Percentiles rank a stretch among this genome's conserved stretches.
Evolutionary conservation across 805 yeast species (phyloP).

Genomic region (Metschnikowia koreensis): DNA sequence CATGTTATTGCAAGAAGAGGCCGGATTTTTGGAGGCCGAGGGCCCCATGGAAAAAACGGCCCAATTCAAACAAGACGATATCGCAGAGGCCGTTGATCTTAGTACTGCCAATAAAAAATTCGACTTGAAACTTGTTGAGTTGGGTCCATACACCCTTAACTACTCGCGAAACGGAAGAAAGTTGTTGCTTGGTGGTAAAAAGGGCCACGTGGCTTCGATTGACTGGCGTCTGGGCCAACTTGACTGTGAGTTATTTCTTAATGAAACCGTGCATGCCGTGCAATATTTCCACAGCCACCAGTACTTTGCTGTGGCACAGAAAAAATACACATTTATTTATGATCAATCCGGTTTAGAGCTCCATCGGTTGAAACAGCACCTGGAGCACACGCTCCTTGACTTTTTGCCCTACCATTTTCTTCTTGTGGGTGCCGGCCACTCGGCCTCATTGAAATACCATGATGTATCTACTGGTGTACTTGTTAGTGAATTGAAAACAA

Average conservation of each 20-base stretch:
- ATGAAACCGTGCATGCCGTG: slow-evolving; percentile 89
- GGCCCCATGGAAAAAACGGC: slow-evolving; percentile 86
- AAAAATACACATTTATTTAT: slow-evolving; percentile 88
- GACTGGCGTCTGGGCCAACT: slow-evolving; percentile 91
- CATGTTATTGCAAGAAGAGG: slow-evolving; percentile 75
- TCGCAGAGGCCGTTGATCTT: slow-evolving; percentile 70
- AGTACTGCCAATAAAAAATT: slow-evolving; percentile 74
- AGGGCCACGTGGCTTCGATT: slow-evolving; percentile 94
- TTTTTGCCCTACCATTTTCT: slow-evolving; percentile 91
- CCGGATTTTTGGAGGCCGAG: slow-evolving; percentile 89
- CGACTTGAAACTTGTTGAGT: slow-evolving; percentile 66
- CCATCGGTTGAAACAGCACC: slow-evolving; percentile 86
- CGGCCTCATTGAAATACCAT: slow-evolving; percentile 87
- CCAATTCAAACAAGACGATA: slow-evolving; percentile 79
- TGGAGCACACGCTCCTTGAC: slow-evolving; percentile 78
- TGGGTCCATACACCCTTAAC: slow-evolving; percentile 84
- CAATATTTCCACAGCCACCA: slow-evolving; percentile 90
- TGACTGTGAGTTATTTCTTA: slow-evolving; percentile 76
- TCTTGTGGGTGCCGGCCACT: slow-evolving; percentile 82
- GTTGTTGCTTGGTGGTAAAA: slow-evolving; percentile 77
- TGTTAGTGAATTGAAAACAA: slow-evolving; percentile 81
- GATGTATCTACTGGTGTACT: slow-evolving; percentile 91
- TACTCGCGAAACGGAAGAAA: slow-evolving; percentile 87
- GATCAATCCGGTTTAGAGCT: slow-evolving; percentile 89
- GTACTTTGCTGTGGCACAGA: slow-evolving; percentile 95